Evolutionary conservation across 2,329 filamentous ascomycete species (phyloP), one percentile per base, ranked within the genome.

Genomic region (Chaetomium strumarium): DNA sequence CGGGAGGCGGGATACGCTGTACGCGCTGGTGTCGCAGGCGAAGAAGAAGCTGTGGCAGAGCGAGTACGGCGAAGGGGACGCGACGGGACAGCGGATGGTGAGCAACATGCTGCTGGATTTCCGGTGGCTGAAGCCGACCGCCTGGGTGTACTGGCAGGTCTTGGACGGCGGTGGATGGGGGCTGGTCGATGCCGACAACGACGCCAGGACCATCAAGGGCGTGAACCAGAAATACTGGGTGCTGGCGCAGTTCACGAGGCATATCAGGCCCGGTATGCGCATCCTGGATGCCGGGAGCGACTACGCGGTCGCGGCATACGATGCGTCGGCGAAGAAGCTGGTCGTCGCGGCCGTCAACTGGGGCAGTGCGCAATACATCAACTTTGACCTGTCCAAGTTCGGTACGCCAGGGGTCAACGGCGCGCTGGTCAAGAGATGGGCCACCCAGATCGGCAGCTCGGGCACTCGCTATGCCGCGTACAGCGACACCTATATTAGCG

Each of bases 91-190:
- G 43, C 24, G 37, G 13, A 37, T 46, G 43, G 43, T 33, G 12
- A 31, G 43, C 16, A 37, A 37, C 13, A 17, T 46, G 16, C 33
- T 46, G 17, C 16, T 37, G 43, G 43, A 46, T 13, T 14, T 46
- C 16, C 43, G 43, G 11, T 12, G 37, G 43, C 31, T 46, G 24
- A 31, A 33, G 13, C 43, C 43, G 4, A 46, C 43, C 3, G 43
- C 43, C 7, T 46, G 43, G 43, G 43, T 46, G 4, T 46, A 46
- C 43, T 46, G 43, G 43, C 43, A 46, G 33, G 43, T 46, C 3
- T 31, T 46, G 12, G 43, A 46, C 33, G 43, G 43, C 31, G 43
- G 43, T 17, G 43, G 43, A 17, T 46, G 43, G 43, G 43, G 43
- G 5, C 43, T 46, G 11, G 20, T 46, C 3, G 43, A 46, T 12